phyloP scores from a whole-genome alignment of 148 eudicot species.

The Rhododendron ovatum region DNA sequence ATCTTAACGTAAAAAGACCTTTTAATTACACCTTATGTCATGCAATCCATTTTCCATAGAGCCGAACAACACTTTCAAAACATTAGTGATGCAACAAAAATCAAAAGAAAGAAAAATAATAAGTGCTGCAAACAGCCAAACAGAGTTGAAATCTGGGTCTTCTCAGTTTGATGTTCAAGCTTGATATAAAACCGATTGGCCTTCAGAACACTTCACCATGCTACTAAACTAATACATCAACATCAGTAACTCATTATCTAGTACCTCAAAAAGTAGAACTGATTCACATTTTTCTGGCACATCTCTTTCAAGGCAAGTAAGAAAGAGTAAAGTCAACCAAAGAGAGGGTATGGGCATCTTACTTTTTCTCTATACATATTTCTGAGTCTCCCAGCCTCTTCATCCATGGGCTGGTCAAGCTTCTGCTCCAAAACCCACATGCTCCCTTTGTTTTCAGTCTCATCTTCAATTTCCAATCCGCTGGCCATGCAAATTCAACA shows the following conservation, averaged over 20 bases:
- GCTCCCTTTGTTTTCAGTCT: conserved; percentile 47
- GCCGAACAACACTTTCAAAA: not conserved
- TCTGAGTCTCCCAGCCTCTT: conserved; percentile 83
- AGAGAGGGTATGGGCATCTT: conserved; percentile 2
- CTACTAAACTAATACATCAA: not conserved
- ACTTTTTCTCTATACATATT: conserved; percentile 85
- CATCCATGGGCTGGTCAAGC: conserved; percentile 95
- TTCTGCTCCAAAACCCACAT: conserved; percentile 96
- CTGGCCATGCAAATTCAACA: conserved; percentile 34
- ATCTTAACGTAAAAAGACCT: not conserved
- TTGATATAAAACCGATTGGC: not conserved
- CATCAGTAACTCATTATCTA: not conserved
- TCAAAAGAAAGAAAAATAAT: not conserved
- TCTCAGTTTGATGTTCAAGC: not conserved
- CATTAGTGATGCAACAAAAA: not conserved
- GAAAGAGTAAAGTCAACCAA: not conserved
- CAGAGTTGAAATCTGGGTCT: not conserved
- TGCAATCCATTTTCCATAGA: not conserved
- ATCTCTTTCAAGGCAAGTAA: not conserved
- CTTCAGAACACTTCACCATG: not conserved
- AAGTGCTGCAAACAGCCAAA: not conserved
- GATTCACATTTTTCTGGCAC: not conserved
- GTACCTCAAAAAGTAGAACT: not conserved
- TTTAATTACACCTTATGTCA: not conserved
- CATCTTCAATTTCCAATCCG: conserved; percentile 36